Evolutionary conservation across 2,329 filamentous ascomycete genomes (phyloP), one percentile per base, ranked within the genome.

Genomic region (Apiospora marii): DNA sequence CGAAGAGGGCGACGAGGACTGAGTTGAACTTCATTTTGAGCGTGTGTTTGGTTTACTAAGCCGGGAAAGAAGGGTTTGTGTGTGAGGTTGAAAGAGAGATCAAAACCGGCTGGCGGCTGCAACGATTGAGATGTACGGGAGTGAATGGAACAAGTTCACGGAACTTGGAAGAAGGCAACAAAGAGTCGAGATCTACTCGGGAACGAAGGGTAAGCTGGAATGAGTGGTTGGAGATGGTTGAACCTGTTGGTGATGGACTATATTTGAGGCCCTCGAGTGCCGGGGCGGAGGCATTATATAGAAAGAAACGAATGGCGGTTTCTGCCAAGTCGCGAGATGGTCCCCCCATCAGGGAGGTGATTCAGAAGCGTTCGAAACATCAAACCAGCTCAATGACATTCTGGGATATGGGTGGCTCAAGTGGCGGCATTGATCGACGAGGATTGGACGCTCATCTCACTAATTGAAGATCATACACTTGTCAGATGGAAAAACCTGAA

Each of bases 1-100:
- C 69, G 61, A 77, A 72, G 43, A 77, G 72, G 44, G 75, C 73
- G 69, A 76, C 34, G 67, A 77, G 49, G 74, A 76, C 64, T 13
- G 73, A 61, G 58, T 75, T 75, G 69, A 73, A 73, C 74, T 77
- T 75, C 76, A 78, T 78, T 43, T 67, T 77, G 68, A 12, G 48
- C n/a, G 24, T 34, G 71, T 58, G 68, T 19, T 48, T n/a, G 30
- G 46, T 43, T 22, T n/a, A 34, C 53, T 24, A 43, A 34, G 53
- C 53, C 53, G 30, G 30, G 16, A 64, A 53, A 49, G 48, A 61
- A 22, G 27, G 51, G 24, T n/a, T 68, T 16, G 37, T 34, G 43
- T 51, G 64, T n/a, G 10, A 30, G 27, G 41, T 67, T 16, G 43
- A 34, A 70, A 61, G 67, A 49, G 41, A 49, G 43, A 70, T 48